Evolutionary conservation across 2,329 filamentous ascomycete species (phyloP).

Genomic region (Aspergillus sp.): DNA sequence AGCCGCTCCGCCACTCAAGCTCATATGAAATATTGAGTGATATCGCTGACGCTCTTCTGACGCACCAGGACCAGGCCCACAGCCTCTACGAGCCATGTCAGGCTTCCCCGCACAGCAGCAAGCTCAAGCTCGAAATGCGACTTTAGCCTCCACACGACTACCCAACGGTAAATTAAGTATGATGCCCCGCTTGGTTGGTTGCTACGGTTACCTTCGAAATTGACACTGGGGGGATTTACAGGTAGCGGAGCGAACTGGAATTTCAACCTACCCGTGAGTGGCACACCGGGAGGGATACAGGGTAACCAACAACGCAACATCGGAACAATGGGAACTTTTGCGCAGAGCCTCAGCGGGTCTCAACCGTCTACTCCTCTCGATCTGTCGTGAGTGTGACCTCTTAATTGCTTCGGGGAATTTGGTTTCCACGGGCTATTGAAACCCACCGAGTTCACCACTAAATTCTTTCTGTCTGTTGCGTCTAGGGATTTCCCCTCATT

Average conservation of each 20-base stretch:
- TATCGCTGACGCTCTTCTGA: conserved; percentile 21
- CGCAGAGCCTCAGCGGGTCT: conserved; percentile 59
- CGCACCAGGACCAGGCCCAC: conserved; percentile 52
- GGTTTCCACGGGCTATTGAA: background rate
- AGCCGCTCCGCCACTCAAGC: conserved; percentile 9
- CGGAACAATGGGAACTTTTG: conserved; percentile 58
- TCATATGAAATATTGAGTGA: background rate
- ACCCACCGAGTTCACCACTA: conserved; percentile 10
- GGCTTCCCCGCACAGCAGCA: conserved; percentile 59
- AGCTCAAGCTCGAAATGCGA: conserved; percentile 51
- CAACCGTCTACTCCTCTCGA: conserved; percentile 60
- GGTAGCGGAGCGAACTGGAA: conserved; percentile 62
- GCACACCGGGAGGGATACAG: conserved; percentile 54
- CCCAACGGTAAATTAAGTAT: conserved; percentile 61
- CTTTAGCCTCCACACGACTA: conserved; percentile 54
- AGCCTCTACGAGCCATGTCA: conserved; percentile 58
- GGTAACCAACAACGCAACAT: conserved; percentile 56
- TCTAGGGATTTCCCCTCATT: conserved; percentile 66
- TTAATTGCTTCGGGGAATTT: conserved; percentile 7
- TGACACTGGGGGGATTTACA: conserved; percentile 34
- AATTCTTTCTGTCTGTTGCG: conserved; percentile 11
- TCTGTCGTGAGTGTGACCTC: conserved; percentile 56
- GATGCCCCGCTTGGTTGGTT: conserved; percentile 18
- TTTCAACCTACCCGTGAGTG: conserved; percentile 59
- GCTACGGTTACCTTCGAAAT: conserved; percentile 20